Conservation (phyloP, 2,329 filamentous ascomycete genomes). For the Aspergillus jensenii region DNA sequence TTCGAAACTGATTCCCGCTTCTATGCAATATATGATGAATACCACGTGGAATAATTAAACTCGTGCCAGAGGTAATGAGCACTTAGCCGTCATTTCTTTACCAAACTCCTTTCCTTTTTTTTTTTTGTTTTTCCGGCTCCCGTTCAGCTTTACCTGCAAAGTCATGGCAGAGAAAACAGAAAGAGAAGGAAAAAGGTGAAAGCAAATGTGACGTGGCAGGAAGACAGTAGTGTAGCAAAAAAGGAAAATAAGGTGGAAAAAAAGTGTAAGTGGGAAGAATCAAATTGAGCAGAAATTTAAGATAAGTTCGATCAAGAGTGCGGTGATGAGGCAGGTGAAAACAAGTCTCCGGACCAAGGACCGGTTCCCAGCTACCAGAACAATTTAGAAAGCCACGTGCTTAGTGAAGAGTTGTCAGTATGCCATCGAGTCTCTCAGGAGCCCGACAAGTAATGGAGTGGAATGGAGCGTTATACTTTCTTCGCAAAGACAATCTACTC, state of each 20-base stretch:
- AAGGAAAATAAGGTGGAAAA: background rate
- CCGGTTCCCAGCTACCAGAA: background rate
- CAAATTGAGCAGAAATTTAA: background rate
- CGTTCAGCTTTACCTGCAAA: conserved; percentile 10
- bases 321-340: background rate
- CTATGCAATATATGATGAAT: conserved; percentile 32
- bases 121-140: conserved; percentile 11
- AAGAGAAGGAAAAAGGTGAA: background rate
- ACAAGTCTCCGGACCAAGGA: conserved; percentile 1
- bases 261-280: background rate
- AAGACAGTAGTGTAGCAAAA: conserved; percentile 8
- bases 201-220: background rate
- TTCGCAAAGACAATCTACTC: conserved; percentile 56
- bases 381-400: background rate
- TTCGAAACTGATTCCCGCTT: conserved; percentile 28
- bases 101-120: background rate
- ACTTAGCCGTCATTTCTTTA: conserved; percentile 13
- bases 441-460: background rate
- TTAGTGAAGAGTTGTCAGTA: background rate
- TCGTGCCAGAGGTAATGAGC: conserved; percentile 4
- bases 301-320: background rate
- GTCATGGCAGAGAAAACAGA: conserved; percentile 10
- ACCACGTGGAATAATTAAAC: conserved; percentile 19
- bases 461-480: conserved; percentile 1
- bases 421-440: background rate